Conservation (phyloP, 176 grass and related monocot species). For the Carex kokanica region DNA sequence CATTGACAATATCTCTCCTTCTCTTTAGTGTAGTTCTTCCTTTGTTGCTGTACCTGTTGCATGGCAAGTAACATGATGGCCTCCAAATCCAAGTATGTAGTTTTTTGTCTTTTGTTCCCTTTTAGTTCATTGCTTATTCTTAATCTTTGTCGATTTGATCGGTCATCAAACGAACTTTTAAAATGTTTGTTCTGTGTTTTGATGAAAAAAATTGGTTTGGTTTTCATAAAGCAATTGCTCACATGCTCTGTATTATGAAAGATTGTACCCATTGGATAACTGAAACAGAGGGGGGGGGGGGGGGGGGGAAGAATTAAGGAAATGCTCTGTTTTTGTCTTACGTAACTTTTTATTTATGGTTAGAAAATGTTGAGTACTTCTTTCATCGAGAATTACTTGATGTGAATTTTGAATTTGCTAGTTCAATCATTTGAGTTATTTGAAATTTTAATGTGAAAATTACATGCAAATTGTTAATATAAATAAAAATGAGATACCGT, state of each 20-base stretch:
- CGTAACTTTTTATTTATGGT: background rate
- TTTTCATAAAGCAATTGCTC: background rate
- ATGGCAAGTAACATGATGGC: conserved; percentile 41
- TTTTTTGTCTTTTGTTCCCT: background rate
- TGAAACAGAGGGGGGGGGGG: background rate
- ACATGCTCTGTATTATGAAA: background rate
- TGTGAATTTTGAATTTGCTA: background rate
- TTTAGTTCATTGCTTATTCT: background rate
- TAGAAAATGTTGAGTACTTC: background rate
- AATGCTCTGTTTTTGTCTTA: background rate
- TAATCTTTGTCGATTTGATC: background rate
- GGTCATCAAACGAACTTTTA: background rate
- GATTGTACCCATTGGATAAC: background rate
- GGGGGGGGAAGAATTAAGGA: background rate
- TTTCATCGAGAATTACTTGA: background rate
- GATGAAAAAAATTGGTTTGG: background rate
- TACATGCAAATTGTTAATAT: background rate
- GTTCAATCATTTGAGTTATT: background rate
- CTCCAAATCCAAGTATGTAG: conserved; percentile 55
- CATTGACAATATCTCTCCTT: background rate
- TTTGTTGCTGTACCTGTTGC: background rate
- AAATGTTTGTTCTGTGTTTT: background rate
- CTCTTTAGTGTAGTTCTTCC: conserved; percentile 4
- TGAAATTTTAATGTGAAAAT: background rate
- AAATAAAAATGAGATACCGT: background rate